phyloP scores from a whole-genome alignment of 139 green algal species.

The Chlamydomonas asymmetrica region DNA sequence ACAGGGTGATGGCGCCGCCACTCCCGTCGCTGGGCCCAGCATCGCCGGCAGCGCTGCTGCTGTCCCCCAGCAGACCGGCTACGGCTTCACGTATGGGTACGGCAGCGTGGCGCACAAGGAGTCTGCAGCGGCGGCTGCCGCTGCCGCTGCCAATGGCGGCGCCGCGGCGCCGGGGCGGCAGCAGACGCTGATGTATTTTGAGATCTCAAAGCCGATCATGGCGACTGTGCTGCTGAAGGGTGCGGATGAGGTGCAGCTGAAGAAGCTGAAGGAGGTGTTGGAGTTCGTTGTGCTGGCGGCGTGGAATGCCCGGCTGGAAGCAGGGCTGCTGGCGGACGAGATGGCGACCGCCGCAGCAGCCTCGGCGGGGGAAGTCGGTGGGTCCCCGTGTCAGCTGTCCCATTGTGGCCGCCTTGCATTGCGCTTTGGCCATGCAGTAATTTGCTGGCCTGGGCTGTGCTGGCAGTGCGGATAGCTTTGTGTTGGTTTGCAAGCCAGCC shows the following conservation, averaged over 20 bases:
- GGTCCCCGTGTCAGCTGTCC: background rate
- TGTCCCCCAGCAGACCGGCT: too few species aligned
- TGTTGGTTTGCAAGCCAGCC: too few species aligned
- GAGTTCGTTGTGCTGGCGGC: constrained; percentile 71
- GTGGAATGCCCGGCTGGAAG: constrained; percentile 64
- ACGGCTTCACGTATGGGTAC: too few species aligned
- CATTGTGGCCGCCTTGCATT: too few species aligned
- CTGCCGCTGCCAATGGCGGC: background rate
- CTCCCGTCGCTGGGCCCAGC: background rate
- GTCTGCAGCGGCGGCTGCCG: too few species aligned
- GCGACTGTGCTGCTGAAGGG: constrained; percentile 76
- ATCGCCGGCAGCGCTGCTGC: background rate
- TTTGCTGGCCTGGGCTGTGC: too few species aligned
- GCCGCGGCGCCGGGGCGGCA: constrained; percentile 9
- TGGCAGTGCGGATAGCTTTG: too few species aligned
- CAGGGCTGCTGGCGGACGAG: constrained; percentile 65
- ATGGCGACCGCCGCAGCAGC: constrained; percentile 38
- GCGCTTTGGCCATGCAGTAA: too few species aligned
- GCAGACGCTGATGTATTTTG: constrained; percentile 76
- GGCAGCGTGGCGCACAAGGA: too few species aligned
- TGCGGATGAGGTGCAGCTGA: constrained; percentile 41
- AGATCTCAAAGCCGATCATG: constrained; percentile 65
- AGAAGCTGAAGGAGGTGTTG: constrained; percentile 36
- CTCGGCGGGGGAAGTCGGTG: constrained; percentile 19
- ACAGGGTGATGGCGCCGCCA: too few species aligned